These are phyloP conservation scores for Prunella vulgaris DNA, from an alignment of 257 asterid species.

Conservation along the genomic window DNA sequence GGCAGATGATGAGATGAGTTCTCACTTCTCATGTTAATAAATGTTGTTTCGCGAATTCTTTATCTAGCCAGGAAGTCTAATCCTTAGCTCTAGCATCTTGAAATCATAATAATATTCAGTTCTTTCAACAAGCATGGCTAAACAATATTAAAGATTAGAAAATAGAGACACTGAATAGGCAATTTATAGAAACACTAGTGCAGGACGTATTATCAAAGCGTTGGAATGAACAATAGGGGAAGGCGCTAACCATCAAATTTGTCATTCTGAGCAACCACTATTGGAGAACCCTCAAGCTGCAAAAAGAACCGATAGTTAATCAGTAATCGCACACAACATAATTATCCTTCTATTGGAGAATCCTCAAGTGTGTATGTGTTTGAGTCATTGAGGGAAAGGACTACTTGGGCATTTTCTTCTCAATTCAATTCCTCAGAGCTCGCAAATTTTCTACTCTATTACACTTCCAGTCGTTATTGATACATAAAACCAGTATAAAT, in stretches of 20 bases:
- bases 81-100: background rate
- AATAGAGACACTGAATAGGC: background rate
- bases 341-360: background rate
- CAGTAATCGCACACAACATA: background rate
- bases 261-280: constrained; percentile 85
- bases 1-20: background rate
- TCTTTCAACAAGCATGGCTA: background rate
- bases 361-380: no score
- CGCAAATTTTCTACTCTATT: background rate
- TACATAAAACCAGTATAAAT: background rate
- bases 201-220: background rate
- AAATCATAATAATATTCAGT: background rate
- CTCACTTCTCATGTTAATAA: background rate
- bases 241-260: constrained; percentile 70
- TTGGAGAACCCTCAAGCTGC: constrained; percentile 89
- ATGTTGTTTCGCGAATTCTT: background rate
- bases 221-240: background rate
- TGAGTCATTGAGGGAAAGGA: no score
- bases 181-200: background rate
- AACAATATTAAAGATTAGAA: background rate
- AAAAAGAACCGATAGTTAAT: constrained; percentile 18
- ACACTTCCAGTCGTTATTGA: background rate
- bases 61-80: background rate
- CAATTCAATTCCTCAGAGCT: background rate
- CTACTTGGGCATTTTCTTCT: background rate